Evolutionary conservation across 1,139 yeast genomes (phyloP).

Genomic region (Lodderomyces orthopsilosis): DNA sequence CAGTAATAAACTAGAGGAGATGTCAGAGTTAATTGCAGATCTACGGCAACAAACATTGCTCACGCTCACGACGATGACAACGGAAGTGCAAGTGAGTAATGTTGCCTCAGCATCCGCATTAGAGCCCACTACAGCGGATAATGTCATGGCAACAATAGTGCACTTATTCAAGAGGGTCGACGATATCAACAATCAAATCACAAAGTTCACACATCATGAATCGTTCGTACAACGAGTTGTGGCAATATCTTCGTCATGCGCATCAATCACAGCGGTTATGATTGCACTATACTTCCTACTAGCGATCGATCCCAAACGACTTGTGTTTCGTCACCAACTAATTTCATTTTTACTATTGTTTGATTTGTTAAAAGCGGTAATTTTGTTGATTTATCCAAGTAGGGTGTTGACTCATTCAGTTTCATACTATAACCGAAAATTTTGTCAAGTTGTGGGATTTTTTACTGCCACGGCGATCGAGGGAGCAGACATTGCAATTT

Average conservation of each 20-base stretch:
- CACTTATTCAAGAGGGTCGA: constrained; percentile 6
- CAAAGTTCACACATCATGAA: constrained; percentile 25
- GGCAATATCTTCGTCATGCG: constrained; percentile 56
- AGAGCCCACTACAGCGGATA: background rate
- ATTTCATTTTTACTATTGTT: constrained; percentile 64
- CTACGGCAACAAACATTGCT: constrained; percentile 1
- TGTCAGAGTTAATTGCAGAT: background rate
- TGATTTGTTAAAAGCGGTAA: constrained; percentile 73
- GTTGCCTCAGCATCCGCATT: constrained; percentile 1
- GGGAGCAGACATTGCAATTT: constrained; percentile 84
- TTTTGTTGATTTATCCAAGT: constrained; percentile 70
- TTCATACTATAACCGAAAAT: constrained; percentile 51
- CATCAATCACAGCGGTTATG: constrained; percentile 56
- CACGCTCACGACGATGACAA: background rate
- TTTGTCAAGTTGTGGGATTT: constrained; percentile 79
- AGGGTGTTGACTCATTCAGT: constrained; percentile 48
- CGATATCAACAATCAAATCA: constrained; percentile 20
- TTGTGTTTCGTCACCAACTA: constrained; percentile 70
- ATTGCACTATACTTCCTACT: constrained; percentile 52
- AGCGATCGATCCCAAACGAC: constrained; percentile 59
- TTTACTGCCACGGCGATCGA: constrained; percentile 81
- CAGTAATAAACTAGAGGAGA: background rate
- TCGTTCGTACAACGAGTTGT: constrained; percentile 41
- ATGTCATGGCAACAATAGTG: background rate
- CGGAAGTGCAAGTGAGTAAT: background rate